These are phyloP conservation scores for Gnaphalium uliginosum DNA, from an alignment of 129 eudicot genomes.

Conservation along the genomic window DNA sequence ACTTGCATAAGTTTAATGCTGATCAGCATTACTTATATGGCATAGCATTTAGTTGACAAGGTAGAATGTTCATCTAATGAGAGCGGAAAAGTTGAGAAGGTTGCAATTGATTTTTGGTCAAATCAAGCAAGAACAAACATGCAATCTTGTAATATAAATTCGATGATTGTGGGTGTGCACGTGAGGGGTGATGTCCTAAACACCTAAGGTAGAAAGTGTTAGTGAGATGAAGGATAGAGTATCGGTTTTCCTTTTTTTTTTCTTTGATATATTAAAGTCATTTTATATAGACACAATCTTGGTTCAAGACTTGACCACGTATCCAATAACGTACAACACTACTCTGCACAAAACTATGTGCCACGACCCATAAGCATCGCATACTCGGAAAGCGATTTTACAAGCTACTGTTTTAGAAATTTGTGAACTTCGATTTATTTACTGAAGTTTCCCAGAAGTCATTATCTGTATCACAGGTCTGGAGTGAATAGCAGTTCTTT, in stretches of 20 bases:
- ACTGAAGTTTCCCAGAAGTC: slow-evolving; percentile 5
- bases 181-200: not conserved
- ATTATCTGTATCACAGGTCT: not conserved
- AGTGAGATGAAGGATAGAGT: not conserved
- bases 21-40: slow-evolving; percentile 1
- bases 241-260: not conserved
- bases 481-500: slow-evolving; percentile 4
- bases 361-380: not conserved
- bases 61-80: slow-evolving; percentile 1
- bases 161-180: not conserved
- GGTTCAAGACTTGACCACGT: slow-evolving; percentile 10
- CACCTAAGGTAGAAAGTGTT: not conserved
- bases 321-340: not conserved
- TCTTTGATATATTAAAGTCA: not conserved
- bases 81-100: slow-evolving; percentile 6
- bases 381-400: no score
- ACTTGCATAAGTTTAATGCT: not conserved
- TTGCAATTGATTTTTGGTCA: slow-evolving; percentile 2
- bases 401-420: not conserved
- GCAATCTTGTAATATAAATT: not conserved
- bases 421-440: not conserved
- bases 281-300: not conserved
- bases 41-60: not conserved
- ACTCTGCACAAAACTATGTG: slow-evolving; percentile 1
- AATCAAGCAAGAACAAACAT: not conserved